Base-by-base conservation (phyloP, 108 stramenopile species). In the Parietichytrium sp. region DNA sequence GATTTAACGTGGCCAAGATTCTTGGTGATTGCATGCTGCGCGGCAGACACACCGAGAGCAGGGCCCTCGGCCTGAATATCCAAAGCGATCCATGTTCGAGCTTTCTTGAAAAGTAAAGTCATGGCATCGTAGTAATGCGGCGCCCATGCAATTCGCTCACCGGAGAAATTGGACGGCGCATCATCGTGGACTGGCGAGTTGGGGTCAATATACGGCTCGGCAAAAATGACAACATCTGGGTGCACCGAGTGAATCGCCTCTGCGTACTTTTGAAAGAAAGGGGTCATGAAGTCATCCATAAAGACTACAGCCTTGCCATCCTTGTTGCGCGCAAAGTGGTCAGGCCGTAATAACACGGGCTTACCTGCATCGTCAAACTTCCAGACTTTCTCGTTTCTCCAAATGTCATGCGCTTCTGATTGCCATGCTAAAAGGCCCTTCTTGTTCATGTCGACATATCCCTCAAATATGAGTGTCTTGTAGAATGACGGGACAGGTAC, bases 101-200 rank as follows among this genome's bases (percentile, higher is more conserved):
- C 80, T 6, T 45, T 18, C 51, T 80, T 80, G 20, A 81, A 48
- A 54, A 84, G 49, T 47, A 84, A 55, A 25, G 80, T 81, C 8
- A 80, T 29, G 8, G 54, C 83, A 47, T 84, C 83, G 61, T 84
- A 84, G 27, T 38, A 84, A 84, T 84, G 83, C 18, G 83, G 83
- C 31, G 83, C 83, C 83, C 83, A 84, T 6, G 52, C 83, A 29
- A 80, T 16, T 20, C 42, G n/a, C 42, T 55, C 79, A 31, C 36
- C 83, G 10, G 16, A 3, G 18, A 84, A 31, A 80, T 78, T 30
- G 4, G 51, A 4, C 20, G 83, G 83, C 29, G 80, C 79, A 7
- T 33, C 38, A 80, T 55, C 80, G 51, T 80, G 52, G 38, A 54
- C 47, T 4, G 83, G 83, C 25, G 52, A 23, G 78, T 47, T 84